Base-by-base conservation (phyloP, 768 basidiomycete species). In the Lactifluus subvellereus region DNA sequence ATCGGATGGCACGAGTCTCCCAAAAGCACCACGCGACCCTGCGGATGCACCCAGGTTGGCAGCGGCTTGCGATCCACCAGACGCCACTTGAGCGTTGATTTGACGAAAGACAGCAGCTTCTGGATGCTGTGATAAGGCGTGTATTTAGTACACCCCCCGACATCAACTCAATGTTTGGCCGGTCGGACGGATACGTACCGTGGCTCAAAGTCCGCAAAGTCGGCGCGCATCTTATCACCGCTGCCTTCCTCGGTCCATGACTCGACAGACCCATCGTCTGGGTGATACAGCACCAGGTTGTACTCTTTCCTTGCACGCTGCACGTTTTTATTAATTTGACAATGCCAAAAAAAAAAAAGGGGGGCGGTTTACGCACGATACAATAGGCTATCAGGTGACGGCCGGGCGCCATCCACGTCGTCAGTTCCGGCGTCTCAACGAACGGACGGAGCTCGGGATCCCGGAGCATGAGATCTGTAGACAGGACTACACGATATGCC, bases 371-470 rank as follows among this genome's bases (percentile, higher is more conserved):
- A 72, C 77, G 65, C 64, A 79, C 79, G 20, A 82, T 78, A 37
- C 69, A 73, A 53, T 80, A 80, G 1, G 73, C 71, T 76, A 81
- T 79, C 50, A 81, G 65, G 61, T 81, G 80, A 6, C 77, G 61
- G 1, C 73, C 59, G 0, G 84, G 82, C 1, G 80, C 85, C 76
- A 86, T 80, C 86, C 86, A 87, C 0, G 75, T 77, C 0, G 80
- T 81, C 76, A 82, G 79, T 60, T 83, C 80, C 0, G 80, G 75
- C 1, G 68, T 71, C 14, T 87, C 83, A 0, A 85, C 76, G 13
- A 88, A 73, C 1, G 69, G 60, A 61, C 72, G 75, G 32, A 88
- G 75, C 6, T 83, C 82, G 0, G 82, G 82, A 64, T 88, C 82
- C 11, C 70, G 68, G 13, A 82, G 59, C 70, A 86, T 73, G 1